Percentiles rank a stretch among this genome's conserved stretches.
Evolutionary conservation across 176 grass and related monocot genomes (phyloP).

Genomic region (Stipa capillata): DNA sequence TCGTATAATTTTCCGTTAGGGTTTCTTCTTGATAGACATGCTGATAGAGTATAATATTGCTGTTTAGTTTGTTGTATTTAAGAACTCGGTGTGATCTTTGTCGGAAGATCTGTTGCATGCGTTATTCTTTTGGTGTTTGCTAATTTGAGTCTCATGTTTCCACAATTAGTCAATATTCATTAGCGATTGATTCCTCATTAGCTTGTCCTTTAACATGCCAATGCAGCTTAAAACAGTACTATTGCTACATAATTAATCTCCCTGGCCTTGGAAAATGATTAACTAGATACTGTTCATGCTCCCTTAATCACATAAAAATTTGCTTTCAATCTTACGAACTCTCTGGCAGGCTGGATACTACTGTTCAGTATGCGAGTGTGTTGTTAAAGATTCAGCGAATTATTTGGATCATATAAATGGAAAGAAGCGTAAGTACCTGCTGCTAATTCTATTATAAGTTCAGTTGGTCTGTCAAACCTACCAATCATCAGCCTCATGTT

Average conservation of each 20-base stretch:
- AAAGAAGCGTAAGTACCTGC: slow-evolving; percentile 77
- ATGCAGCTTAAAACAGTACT: background rate
- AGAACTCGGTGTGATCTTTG: background rate
- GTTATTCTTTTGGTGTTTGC: background rate
- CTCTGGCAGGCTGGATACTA: slow-evolving; percentile 81
- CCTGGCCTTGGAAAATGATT: background rate
- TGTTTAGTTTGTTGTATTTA: background rate
- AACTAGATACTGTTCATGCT: background rate
- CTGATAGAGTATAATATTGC: background rate
- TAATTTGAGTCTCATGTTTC: background rate
- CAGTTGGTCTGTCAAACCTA: slow-evolving; percentile 4
- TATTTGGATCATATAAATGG: slow-evolving; percentile 99
- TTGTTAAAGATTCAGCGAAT: slow-evolving; percentile 99
- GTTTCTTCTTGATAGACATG: background rate
- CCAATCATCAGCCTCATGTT: background rate
- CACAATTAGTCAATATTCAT: background rate
- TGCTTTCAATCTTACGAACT: background rate
- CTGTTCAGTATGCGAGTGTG: slow-evolving; percentile 92
- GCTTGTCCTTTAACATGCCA: background rate
- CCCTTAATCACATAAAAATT: background rate
- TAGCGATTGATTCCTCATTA: background rate
- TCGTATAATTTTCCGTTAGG: background rate
- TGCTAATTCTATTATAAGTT: slow-evolving; percentile 1
- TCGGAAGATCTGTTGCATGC: background rate
- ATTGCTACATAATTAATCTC: background rate